Conservation (phyloP, 352 stramenopile genomes). For the Achlya hypogyna region DNA sequence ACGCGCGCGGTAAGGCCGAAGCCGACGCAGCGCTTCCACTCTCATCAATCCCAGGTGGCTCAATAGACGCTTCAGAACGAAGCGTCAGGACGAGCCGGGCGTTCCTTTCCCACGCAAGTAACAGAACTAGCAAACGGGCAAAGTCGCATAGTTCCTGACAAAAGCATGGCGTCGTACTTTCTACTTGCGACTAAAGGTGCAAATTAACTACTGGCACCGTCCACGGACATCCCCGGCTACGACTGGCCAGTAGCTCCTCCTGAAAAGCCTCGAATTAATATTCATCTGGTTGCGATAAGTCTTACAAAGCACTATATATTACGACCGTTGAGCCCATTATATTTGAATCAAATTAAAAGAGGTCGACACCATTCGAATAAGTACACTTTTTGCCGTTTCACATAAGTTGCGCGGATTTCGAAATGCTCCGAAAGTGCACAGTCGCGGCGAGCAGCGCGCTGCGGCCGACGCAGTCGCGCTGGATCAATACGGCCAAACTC, state of each 20-base stretch:
- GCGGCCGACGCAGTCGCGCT: background rate
- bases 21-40: slow-evolving; percentile 6
- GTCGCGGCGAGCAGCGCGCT: background rate
- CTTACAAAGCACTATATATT: too few species aligned
- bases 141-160: slow-evolving; percentile 19
- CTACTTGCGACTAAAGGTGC: background rate
- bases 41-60: slow-evolving; percentile 20
- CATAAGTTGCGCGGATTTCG: background rate
- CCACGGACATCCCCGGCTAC: background rate
- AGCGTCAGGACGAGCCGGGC: background rate
- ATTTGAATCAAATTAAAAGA: background rate
- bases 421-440: background rate
- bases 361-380: background rate
- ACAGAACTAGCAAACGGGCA: slow-evolving; percentile 18
- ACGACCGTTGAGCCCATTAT: too few species aligned
- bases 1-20: background rate
- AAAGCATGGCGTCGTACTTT: slow-evolving; percentile 5
- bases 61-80: slow-evolving; percentile 16
- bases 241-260: background rate
- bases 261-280: background rate
- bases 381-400: background rate
- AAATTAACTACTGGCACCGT: slow-evolving; percentile 10
- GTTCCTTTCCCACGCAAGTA: slow-evolving; percentile 19
- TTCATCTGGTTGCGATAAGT: background rate
- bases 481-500: background rate